Evolutionary conservation across 768 basidiomycete species (phyloP).

Genomic region (Strobilomyces confusus): DNA sequence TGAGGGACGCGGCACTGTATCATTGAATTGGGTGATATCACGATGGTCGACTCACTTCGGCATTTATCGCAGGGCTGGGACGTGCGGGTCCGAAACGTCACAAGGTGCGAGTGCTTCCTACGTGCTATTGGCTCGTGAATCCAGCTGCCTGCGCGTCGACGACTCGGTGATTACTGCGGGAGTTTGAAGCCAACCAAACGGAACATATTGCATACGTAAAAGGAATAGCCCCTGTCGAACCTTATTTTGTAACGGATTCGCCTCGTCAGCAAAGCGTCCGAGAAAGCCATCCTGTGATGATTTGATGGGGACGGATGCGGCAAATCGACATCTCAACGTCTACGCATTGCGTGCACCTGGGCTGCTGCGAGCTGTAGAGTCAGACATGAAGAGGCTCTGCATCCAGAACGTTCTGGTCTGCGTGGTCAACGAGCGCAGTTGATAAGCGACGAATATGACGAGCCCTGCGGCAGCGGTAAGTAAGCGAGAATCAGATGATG

Average conservation of each 20-base stretch:
- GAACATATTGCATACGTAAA: neutral
- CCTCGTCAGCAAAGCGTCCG: neutral
- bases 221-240: neutral
- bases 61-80: neutral
- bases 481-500: neutral
- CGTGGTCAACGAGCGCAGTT: neutral
- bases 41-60: neutral
- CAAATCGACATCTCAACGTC: neutral
- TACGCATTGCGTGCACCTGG: neutral
- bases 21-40: neutral
- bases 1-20: neutral
- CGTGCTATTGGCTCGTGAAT: neutral
- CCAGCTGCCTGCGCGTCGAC: neutral
- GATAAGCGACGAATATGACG: neutral
- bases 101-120: neutral
- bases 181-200: neutral
- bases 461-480: neutral
- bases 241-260: too few relatives aligned
- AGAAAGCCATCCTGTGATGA: neutral
- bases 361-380: neutral
- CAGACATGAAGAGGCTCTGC: neutral
- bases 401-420: neutral
- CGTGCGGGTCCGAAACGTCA: neutral
- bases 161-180: conserved; percentile 5
- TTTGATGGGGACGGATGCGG: neutral